Conservation (phyloP, 805 yeast genomes). For the Hermanozyma aechmeae region DNA sequence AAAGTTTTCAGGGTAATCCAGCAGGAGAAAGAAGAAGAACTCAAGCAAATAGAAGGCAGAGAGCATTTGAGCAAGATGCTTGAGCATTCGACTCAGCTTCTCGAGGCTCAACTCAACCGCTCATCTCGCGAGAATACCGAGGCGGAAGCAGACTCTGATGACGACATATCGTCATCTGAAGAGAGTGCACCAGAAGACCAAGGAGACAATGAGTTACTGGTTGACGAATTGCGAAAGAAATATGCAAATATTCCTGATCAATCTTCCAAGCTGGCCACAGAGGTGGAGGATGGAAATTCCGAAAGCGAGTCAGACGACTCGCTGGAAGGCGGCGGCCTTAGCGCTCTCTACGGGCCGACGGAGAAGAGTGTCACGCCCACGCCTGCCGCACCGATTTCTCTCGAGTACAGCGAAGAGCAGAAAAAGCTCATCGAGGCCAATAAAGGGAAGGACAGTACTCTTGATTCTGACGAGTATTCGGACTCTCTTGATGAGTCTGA, state of each 20-base stretch:
- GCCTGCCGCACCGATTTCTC: not conserved
- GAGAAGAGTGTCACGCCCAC: not conserved
- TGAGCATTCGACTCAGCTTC: slow-evolving; percentile 81
- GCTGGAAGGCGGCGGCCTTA: too few relatives aligned
- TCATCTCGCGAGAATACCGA: slow-evolving; percentile 20
- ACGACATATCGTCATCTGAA: too few relatives aligned
- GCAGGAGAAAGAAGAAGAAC: slow-evolving; percentile 69
- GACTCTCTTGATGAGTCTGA: too few relatives aligned
- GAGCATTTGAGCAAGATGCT: slow-evolving; percentile 80
- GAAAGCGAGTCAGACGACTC: too few relatives aligned
- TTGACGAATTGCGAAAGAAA: slow-evolving; percentile 48
- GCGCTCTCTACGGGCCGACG: not conserved
- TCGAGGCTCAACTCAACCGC: slow-evolving; percentile 69
- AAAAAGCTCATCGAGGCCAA: slow-evolving; percentile 16
- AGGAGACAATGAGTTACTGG: slow-evolving; percentile 29
- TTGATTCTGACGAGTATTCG: too few relatives aligned
- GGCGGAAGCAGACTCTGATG: slow-evolving; percentile 10
- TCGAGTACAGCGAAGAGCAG: slow-evolving; percentile 28
- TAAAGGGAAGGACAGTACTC: too few relatives aligned
- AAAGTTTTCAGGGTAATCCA: slow-evolving; percentile 69
- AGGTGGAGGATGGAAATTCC: not conserved
- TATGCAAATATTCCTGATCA: slow-evolving; percentile 37
- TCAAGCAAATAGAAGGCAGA: slow-evolving; percentile 72
- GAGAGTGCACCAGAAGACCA: too few relatives aligned
- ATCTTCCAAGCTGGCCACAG: not conserved